Conservation (phyloP, 495 filamentous ascomycete genomes). For the Tuber calosporum region DNA sequence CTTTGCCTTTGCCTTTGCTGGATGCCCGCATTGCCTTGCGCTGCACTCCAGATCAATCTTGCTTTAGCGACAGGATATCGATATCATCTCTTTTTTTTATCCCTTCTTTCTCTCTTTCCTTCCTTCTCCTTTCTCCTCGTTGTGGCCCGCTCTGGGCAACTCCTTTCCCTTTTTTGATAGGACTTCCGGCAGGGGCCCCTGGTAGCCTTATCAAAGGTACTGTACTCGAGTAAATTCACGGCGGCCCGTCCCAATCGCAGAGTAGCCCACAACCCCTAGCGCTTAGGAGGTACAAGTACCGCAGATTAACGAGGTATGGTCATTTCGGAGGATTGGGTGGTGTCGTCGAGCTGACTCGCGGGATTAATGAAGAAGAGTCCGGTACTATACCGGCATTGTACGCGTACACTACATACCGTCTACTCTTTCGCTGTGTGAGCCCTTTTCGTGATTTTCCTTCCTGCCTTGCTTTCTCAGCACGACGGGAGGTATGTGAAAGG, state of each 20-base stretch:
- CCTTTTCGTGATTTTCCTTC: neutral
- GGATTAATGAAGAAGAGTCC: neutral
- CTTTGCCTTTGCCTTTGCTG: neutral
- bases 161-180: slow-evolving; percentile 28
- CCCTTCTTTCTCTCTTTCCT: neutral
- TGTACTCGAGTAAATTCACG: no score
- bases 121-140: neutral
- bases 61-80: slow-evolving; percentile 34
- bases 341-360: slow-evolving; percentile 7
- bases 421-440: neutral
- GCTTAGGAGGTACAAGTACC: slow-evolving; percentile 14
- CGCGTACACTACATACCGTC: neutral
- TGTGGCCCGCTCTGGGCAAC: slow-evolving; percentile 1
- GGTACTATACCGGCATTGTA: neutral
- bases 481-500: neutral
- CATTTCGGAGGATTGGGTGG: slow-evolving; percentile 19
- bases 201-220: slow-evolving; percentile 35
- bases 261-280: slow-evolving; percentile 16
- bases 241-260: slow-evolving; percentile 28
- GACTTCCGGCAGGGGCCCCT: slow-evolving; percentile 26
- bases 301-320: neutral
- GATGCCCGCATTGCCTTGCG: slow-evolving; percentile 17
- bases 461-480: neutral
- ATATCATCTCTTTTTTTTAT: slow-evolving; percentile 14
- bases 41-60: slow-evolving; percentile 30